Conservation (phyloP, 73 alveolate genomes). For the Tetrahymena thermophila region DNA sequence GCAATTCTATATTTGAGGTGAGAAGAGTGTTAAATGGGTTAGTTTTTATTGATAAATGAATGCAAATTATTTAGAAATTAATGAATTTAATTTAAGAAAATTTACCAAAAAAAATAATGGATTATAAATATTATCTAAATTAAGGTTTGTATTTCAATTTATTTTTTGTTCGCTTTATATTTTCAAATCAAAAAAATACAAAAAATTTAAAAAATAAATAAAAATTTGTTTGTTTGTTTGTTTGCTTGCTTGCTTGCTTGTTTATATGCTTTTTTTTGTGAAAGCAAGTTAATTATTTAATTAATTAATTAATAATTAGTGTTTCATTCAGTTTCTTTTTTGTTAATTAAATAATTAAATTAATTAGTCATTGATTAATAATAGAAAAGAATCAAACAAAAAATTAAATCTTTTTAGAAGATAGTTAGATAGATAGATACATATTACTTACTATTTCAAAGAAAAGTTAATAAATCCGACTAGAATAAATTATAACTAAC, state of each 20-base stretch:
- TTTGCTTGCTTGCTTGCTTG: no score
- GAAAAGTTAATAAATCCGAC: background rate
- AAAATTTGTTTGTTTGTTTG: background rate
- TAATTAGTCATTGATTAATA: background rate
- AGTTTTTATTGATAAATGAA: background rate
- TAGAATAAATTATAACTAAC: background rate
- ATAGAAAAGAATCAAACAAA: background rate
- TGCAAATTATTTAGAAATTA: background rate
- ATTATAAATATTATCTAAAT: background rate
- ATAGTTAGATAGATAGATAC: background rate
- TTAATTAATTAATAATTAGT: no score
- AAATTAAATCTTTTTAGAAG: background rate
- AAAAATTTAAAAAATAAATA: background rate
- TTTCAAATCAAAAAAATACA: background rate
- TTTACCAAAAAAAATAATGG: background rate
- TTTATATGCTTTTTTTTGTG: background rate
- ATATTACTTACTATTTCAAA: background rate
- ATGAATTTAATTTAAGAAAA: background rate
- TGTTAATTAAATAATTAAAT: background rate
- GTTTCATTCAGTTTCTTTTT: background rate
- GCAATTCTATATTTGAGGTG: no score
- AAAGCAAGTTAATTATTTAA: background rate
- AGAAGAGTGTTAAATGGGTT: no score
- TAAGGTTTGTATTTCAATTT: background rate
- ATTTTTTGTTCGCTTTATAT: background rate